Evolutionary conservation across 1,284 basidiomycete genomes (phyloP).

Genomic region (Tetrapyrgos nigripes): DNA sequence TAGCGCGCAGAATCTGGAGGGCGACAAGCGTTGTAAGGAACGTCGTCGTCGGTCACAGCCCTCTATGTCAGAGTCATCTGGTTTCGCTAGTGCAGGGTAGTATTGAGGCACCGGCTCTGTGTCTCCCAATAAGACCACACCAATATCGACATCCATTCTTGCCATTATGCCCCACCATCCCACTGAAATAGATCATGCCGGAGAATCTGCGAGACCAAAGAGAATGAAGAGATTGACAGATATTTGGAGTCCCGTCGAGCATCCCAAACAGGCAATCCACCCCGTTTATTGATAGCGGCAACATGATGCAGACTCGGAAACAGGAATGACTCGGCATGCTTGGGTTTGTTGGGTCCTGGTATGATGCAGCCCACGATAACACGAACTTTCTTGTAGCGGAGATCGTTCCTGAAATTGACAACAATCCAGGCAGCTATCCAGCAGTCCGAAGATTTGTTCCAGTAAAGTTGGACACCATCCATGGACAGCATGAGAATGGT

Average conservation of each 20-base stretch:
- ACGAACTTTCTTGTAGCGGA: conserved; percentile 32
- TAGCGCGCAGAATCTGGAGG: background rate
- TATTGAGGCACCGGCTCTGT: conserved; percentile 6
- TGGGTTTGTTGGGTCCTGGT: conserved; percentile 38
- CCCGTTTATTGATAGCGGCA: conserved; percentile 22
- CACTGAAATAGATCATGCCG: conserved; percentile 34
- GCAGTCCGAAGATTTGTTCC: conserved; percentile 32
- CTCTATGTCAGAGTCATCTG: background rate
- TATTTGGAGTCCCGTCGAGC: conserved; percentile 6
- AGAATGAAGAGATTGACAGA: conserved; percentile 21
- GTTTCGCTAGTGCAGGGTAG: too few relatives aligned
- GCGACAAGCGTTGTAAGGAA: background rate
- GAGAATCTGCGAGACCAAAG: conserved; percentile 28
- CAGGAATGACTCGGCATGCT: conserved; percentile 42
- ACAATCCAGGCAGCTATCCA: conserved; percentile 41
- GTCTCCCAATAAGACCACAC: conserved; percentile 11
- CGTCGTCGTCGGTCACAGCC: background rate
- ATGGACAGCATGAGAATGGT: too few relatives aligned
- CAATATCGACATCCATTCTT: conserved; percentile 33
- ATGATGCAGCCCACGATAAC: conserved; percentile 34
- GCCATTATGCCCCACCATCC: conserved; percentile 42
- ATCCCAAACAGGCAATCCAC: conserved; percentile 37
- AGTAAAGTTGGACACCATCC: too few relatives aligned
- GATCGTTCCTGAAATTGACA: conserved; percentile 26
- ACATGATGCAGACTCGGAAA: conserved; percentile 41